Evolutionary conservation across 2,329 filamentous ascomycete species (phyloP), one percentile per base, ranked within the genome.

Genomic region (Phyllosticta capitalensis): DNA sequence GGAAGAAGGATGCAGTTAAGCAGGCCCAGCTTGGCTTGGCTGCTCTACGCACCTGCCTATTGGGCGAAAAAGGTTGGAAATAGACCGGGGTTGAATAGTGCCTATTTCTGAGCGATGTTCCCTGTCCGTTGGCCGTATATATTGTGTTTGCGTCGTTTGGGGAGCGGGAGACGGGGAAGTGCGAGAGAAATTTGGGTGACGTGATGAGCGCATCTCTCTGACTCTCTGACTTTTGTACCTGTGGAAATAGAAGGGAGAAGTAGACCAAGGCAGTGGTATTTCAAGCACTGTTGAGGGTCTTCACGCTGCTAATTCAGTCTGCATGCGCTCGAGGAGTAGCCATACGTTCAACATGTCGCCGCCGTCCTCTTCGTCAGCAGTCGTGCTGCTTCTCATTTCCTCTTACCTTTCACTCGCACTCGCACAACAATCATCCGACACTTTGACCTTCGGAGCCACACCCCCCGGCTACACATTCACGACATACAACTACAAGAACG

Each of bases 401-500:
- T 45, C 38, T 4, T 12, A 52, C 62, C 28, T 59, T 62, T 30
- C 24, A 56, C 12, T n/a, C 7, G 63, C 54, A 21, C 33, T 59
- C 49, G 65, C 66, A 5, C 64, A 66, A 50, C 24, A 63, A 61
- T 30, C 67, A 65, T 54, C 62, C 55, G 62, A 64, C 22, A 61
- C 64, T 20, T 59, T 69, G 7, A 68, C 67, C 9, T 74, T 72
- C 55, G 57, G 64, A 12, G 38, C 17, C 9, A 59, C 66, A 1
- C 70, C 72, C 14, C 64, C 69, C 9, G 72, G 71, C 14, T 75
- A 74, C 61, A 67, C 66, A 7, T 69, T 70, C 1, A 67, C 67
- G n/a, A 71, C 63, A 30, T 76, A 67, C 67, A 75, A 79, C 67
- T 14, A 70, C 75, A 10, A 67, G 72, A 10, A 62, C 74, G 38